Conservation (phyloP, 2,329 filamentous ascomycete species). For the Penicillium vulpinum region DNA sequence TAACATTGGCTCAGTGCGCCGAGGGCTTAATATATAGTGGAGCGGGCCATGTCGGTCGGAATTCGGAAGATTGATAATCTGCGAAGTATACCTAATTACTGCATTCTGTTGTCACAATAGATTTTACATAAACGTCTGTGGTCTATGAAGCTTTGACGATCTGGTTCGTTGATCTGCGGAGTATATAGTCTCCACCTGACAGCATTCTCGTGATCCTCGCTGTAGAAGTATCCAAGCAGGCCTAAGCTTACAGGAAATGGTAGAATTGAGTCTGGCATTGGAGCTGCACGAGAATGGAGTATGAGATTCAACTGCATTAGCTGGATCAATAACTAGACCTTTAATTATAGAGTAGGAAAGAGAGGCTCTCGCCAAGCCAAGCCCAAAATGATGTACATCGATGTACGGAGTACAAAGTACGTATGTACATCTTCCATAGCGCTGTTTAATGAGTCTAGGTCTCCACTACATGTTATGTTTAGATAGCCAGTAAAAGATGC, state of each 20-base stretch:
- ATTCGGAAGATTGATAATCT: neutral
- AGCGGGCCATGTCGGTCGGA: conserved; percentile 4
- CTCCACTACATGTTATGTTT: conserved; percentile 2
- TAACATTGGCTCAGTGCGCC: conserved; percentile 2
- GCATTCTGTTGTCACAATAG: neutral
- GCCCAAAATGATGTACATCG: neutral
- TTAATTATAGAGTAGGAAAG: too few relatives aligned
- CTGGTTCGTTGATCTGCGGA: conserved; percentile 8
- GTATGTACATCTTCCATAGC: neutral
- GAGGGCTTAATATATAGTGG: conserved; percentile 9
- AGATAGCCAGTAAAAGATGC: conserved; percentile 7
- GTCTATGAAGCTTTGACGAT: conserved; percentile 8
- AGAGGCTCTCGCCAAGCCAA: neutral
- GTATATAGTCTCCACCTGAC: neutral
- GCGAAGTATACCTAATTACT: too few relatives aligned
- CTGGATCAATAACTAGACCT: neutral
- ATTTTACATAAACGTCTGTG: neutral
- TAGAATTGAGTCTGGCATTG: neutral
- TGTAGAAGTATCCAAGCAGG: neutral
- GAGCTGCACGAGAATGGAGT: neutral
- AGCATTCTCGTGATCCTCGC: neutral
- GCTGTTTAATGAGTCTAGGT: neutral
- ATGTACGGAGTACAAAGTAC: neutral
- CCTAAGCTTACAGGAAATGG: neutral
- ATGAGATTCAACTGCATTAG: neutral